Evolutionary conservation across 2,329 filamentous ascomycete genomes (phyloP), one percentile per base, ranked within the genome.

Genomic region (Claviceps sp.): DNA sequence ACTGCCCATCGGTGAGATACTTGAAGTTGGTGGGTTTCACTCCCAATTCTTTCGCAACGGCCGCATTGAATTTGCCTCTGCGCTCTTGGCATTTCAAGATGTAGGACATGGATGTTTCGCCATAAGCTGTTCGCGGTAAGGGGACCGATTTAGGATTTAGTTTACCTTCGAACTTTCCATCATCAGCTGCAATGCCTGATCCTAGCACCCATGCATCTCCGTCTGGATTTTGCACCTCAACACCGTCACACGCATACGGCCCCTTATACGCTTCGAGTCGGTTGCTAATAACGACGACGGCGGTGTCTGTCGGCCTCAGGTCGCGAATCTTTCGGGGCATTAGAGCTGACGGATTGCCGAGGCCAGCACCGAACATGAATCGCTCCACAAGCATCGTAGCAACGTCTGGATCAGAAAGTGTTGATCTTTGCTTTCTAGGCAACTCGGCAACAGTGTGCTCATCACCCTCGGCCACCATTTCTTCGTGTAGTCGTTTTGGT

Each of bases 41-140:
- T 1, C 84, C 84, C 2, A 89, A 69, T 30, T 70, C 72, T 55
- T 70, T 74, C 0, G 89, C 91, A 53, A 74, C 79, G 47, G 76
- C 64, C 0, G 79, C 70, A 55, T 87, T 75, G 62, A 98, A 96
- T 61, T 85, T 91, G 50, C 93, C 93, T 51, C 93, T 80, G 51
- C 85, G 77, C 40, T 82, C 74, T 56, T 88, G 81, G 51, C 80
- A 81, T 59, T 88, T 86, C 62, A 95, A 77, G 53, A 98, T 84
- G 66, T 98, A 98, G 53, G 85, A 95, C 59, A 96, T 72, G 5
- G 88, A 83, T 47, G 83, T 81, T 30, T 72, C 71, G 1, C 79
- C 79, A 5, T 83, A 84, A 20, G 72, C 69, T 0, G 87, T 86
- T 0, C 73, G 73, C 0, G 93, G 93, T 2, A 97, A 74, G 61